Base-by-base conservation (phyloP, 768 basidiomycete genomes). In the Phallus indusiatus region DNA sequence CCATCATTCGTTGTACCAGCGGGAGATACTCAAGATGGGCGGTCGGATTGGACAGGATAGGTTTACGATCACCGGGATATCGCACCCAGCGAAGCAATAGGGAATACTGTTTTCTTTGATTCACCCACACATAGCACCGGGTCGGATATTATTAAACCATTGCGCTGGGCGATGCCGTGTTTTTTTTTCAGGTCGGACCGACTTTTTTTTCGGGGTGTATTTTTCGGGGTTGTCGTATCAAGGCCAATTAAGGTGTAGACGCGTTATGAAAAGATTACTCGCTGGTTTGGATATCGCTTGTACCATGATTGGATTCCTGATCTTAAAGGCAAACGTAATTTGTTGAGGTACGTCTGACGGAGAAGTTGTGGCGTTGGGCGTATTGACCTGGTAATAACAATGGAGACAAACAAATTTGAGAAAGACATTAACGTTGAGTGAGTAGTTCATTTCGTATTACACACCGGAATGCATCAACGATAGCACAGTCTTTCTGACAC, bases 401-500 rank as follows among this genome's bases (percentile, higher is more conserved):
- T 94, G 1, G 89, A 54, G n/a, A 62, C 61, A 37, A 12, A 49
- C n/a, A n/a, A n/a, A 42, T 49, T 3, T 67, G 63, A 61, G 61
- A 60, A 60, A 47, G 46, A n/a, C 24, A 12, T 58, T 17, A 8
- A 52, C 2, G 10, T n/a, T n/a, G n/a, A n/a, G n/a, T n/a, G n/a
- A n/a, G n/a, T n/a, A n/a, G n/a, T n/a, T n/a, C n/a, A n/a, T n/a
- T n/a, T n/a, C n/a, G 21, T 10, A n/a, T n/a, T 28, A 69, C 76
- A 36, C 63, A 79, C 84, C 90, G 93, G 74, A 84, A 94, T 3
- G 91, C 95, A 73, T 96, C 94, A 47, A 95, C 94, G 64, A 97
- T 85, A 6, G 95, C 92, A 69, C 91, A 94, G 71, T 97, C 67
- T 81, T 80, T 10, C 95, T 95, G 56, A 96, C 94, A 67, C 91